Conservation (phyloP, 1,139 yeast genomes). For the Zygoascus sp. region DNA sequence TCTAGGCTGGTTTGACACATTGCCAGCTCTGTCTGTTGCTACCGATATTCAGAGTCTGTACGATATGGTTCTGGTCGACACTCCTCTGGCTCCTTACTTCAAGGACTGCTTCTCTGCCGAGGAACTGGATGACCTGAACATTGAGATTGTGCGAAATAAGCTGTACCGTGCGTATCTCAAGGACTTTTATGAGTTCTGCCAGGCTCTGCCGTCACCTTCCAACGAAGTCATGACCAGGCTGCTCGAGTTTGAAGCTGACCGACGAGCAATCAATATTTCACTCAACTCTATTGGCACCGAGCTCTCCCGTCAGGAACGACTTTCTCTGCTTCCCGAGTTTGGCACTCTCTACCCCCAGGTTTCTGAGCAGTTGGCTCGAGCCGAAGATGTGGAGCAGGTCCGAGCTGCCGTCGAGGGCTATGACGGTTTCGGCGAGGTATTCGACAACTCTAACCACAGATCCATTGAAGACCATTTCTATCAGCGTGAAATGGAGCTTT, state of each 20-base stretch:
- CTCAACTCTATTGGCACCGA: constrained; percentile 85
- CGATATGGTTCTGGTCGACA: constrained; percentile 91
- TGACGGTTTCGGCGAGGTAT: constrained; percentile 61
- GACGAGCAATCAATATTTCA: constrained; percentile 87
- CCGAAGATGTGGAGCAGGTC: constrained; percentile 84
- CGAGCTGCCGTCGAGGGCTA: constrained; percentile 67
- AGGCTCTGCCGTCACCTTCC: constrained; percentile 68
- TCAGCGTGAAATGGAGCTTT: constrained; percentile 83
- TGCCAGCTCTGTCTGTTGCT: constrained; percentile 91
- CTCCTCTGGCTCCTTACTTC: constrained; percentile 96
- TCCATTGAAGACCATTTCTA: constrained; percentile 92
- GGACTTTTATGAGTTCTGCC: constrained; percentile 69
- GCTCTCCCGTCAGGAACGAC: constrained; percentile 64
- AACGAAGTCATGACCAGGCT: constrained; percentile 72
- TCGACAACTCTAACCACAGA: constrained; percentile 56
- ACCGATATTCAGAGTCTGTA: constrained; percentile 90
- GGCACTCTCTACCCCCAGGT: constrained; percentile 80
- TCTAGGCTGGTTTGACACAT: constrained; percentile 95
- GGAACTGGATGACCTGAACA: constrained; percentile 91
- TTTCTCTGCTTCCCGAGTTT: constrained; percentile 66
- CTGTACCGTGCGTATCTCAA: constrained; percentile 90
- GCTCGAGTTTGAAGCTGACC: constrained; percentile 88
- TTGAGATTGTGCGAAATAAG: constrained; percentile 88
- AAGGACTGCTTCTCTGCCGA: constrained; percentile 87
- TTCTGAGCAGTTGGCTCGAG: constrained; percentile 62